Percentiles rank a stretch among this genome's conserved stretches.
phyloP scores from a whole-genome alignment of 176 grass and related monocot species.

The Rhynchospora breviuscula region DNA sequence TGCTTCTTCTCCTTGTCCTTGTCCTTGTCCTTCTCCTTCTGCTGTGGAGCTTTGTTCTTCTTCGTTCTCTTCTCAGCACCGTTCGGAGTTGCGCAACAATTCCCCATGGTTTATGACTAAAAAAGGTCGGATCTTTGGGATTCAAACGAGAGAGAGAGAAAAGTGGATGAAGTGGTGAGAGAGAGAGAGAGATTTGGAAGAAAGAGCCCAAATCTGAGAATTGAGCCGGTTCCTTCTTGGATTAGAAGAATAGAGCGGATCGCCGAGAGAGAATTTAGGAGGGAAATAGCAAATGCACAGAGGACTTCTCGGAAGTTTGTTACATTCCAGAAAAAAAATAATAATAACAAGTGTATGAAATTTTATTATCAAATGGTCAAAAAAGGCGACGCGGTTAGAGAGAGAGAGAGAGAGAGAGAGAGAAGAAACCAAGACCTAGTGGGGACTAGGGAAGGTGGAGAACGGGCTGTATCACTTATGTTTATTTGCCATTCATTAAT shows the following conservation, averaged over 20 bases:
- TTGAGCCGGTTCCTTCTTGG: too few species aligned
- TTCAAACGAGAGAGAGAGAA: background rate
- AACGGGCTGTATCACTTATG: too few species aligned
- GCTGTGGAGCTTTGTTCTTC: conserved; percentile 5
- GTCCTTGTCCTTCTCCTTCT: too few species aligned
- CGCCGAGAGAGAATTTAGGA: background rate
- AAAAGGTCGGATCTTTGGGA: background rate
- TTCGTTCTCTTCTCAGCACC: background rate
- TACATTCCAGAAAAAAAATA: background rate
- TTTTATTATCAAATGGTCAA: background rate
- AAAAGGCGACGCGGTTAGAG: conserved; percentile 14
- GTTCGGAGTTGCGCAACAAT: conserved; percentile 51
- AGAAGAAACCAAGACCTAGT: too few species aligned
- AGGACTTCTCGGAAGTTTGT: conserved; percentile 6
- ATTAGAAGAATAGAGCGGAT: background rate
- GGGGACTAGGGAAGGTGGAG: too few species aligned
- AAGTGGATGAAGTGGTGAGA: too few species aligned
- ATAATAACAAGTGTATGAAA: background rate
- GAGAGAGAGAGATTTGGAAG: background rate
- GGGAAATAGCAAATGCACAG: conserved; percentile 3
- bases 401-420: background rate
- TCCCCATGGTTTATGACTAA: conserved; percentile 48
- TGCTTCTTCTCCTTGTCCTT: too few species aligned
- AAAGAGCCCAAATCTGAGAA: background rate
- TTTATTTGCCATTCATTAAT: background rate